phyloP scores from a whole-genome alignment of 2,329 filamentous ascomycete genomes.

The Cryphonectria carpinicola region DNA sequence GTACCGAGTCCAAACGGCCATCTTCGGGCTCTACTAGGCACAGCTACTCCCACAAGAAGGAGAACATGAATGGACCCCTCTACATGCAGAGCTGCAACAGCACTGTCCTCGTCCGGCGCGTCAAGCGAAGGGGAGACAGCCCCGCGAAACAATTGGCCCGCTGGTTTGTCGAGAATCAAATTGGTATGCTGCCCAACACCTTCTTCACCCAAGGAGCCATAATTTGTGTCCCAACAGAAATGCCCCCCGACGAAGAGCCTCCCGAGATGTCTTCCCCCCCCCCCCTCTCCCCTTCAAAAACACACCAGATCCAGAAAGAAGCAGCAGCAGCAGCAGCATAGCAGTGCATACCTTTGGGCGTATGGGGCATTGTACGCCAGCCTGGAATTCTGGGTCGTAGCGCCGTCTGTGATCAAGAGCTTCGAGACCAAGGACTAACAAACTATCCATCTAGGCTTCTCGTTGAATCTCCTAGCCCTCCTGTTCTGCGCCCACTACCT shows the following conservation, averaged over 20 bases:
- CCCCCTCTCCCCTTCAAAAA: slow-evolving; percentile 8
- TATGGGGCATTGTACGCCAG: slow-evolving; percentile 8
- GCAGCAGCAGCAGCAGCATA: not conserved
- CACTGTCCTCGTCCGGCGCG: slow-evolving; percentile 57
- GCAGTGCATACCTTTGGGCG: slow-evolving; percentile 19
- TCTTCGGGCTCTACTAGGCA: slow-evolving; percentile 32
- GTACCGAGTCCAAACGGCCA: slow-evolving; percentile 23
- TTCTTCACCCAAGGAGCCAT: not conserved
- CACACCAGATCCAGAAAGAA: not conserved
- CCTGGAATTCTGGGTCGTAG: not conserved
- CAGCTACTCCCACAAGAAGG: slow-evolving; percentile 38
- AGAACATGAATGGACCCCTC: slow-evolving; percentile 59
- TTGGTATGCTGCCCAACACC: slow-evolving; percentile 60
- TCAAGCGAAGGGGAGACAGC: slow-evolving; percentile 66
- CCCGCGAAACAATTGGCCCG: slow-evolving; percentile 63
- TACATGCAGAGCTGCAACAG: slow-evolving; percentile 61
- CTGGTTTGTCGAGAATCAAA: slow-evolving; percentile 79
- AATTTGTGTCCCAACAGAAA: slow-evolving; percentile 7
- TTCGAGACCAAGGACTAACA: slow-evolving; percentile 8
- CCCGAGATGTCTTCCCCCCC: slow-evolving; percentile 5
- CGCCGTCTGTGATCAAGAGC: not conserved
- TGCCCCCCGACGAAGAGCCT: slow-evolving; percentile 6
- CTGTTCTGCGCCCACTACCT: slow-evolving; percentile 80
- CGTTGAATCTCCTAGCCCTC: slow-evolving; percentile 82
- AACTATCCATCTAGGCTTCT: slow-evolving; percentile 63